Conservation (phyloP, 345 rosid genomes). For the Carallia pectinifolia region DNA sequence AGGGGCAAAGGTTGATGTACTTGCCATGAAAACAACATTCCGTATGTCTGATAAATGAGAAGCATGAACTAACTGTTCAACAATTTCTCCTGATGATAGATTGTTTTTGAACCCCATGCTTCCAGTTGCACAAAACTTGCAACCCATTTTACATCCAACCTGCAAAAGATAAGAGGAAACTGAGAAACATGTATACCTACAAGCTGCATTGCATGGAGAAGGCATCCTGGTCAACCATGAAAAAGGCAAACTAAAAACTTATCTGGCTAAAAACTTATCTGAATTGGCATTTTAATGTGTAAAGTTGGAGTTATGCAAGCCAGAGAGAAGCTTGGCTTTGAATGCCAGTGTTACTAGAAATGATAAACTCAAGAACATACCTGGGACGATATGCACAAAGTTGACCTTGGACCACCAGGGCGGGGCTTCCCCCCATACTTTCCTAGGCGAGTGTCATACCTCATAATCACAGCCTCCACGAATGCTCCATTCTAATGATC, state of each 20-base stretch:
- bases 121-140: slow-evolving; percentile 98
- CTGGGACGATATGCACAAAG: slow-evolving; percentile 93
- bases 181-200: not conserved
- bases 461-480: slow-evolving; percentile 95
- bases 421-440: slow-evolving; percentile 83
- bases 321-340: not conserved
- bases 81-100: slow-evolving; percentile 82
- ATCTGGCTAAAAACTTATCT: not conserved
- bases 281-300: not conserved
- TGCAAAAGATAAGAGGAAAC: slow-evolving; percentile 16
- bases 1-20: not conserved
- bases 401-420: slow-evolving; percentile 77
- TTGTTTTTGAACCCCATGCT: slow-evolving; percentile 91
- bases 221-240: not conserved
- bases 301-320: not conserved
- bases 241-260: not conserved
- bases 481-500: slow-evolving; percentile 66
- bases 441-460: slow-evolving; percentile 84
- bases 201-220: not conserved
- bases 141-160: slow-evolving; percentile 99
- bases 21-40: slow-evolving; percentile 93
- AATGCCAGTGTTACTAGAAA: not conserved
- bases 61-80: slow-evolving; percentile 96
- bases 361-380: slow-evolving; percentile 25
- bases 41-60: slow-evolving; percentile 66